Evolutionary conservation across 768 basidiomycete species (phyloP), one percentile per base, ranked within the genome.

Genomic region (Rhodotorula taiwanensis): DNA sequence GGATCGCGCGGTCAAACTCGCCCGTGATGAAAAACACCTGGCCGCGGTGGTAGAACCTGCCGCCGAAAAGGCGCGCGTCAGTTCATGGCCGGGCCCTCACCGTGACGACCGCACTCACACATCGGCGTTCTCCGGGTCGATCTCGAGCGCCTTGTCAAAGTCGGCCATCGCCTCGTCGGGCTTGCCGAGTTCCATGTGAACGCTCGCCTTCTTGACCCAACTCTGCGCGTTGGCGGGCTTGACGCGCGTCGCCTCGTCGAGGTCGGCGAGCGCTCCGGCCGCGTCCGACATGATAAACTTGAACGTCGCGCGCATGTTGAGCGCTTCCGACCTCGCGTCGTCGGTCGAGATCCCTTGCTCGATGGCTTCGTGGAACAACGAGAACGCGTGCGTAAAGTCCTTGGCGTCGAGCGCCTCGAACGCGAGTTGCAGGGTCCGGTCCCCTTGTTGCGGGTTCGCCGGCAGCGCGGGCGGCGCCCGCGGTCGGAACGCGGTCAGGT

Each of bases 1-100:
- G 83, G 23, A 91, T 87, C 0, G 95, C 95, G 50, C 86, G 81
- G 6, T 78, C 78, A 75, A 86, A 97, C 68, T 95, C 86, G 76
- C 85, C 86, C 81, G 92, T 88, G 75, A 98, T 94, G 79, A 98
- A 99, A 75, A 88, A 80, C 43, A 98, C 93, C 80, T 99, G 95
- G 49, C 94, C 95, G 70, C 93, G 89, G 76, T 99, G 95, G 77
- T 99, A 99, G 79, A 89, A 98, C 60, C 69, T 72, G 64, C 15
- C 23, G 20, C 25, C 45, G 11, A 36, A 13, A 2, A 15, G 4
- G 23, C 0, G 43, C 4, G 23, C 2, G 48, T 55, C 49, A 56
- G 49, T 20, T n/a, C n/a, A n/a, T n/a, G n/a, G n/a, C n/a, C n/a
- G n/a, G n/a, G n/a, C n/a, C n/a, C n/a, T n/a, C n/a, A n/a, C n/a